Evolutionary conservation across 331 rosid genomes (phyloP).

Genomic region (Rhamnella rubrinervis): DNA sequence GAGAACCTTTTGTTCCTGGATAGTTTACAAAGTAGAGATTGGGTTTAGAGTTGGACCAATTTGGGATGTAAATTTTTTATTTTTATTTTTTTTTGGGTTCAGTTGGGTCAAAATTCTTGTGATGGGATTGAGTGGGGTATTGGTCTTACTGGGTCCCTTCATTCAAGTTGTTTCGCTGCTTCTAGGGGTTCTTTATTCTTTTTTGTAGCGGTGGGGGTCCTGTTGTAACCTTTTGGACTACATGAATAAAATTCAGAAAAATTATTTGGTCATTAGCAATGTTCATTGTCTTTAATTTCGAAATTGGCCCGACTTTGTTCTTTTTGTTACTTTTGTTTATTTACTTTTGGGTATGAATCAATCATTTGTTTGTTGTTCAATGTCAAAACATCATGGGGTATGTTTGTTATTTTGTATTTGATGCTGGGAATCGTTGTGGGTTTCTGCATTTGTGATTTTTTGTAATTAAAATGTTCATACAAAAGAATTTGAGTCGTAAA

Average conservation of each 20-base stretch:
- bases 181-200: conserved; percentile 61
- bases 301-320: too few species aligned
- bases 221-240: conserved; percentile 55
- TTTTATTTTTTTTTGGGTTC: conserved; percentile 28
- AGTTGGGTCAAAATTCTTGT: conserved; percentile 30
- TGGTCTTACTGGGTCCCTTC: conserved; percentile 31
- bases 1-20: conserved; percentile 52
- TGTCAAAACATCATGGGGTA: too few species aligned
- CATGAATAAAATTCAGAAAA: conserved; percentile 50
- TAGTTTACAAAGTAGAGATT: conserved; percentile 39
- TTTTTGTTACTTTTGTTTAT: too few species aligned
- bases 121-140: conserved; percentile 38
- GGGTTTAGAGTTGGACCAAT: conserved; percentile 30
- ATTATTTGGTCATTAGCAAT: conserved; percentile 2
- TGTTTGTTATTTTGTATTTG: too few species aligned
- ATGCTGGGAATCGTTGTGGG: too few species aligned
- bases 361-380: too few species aligned
- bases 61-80: conserved; percentile 54
- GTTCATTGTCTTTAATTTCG: too few species aligned
- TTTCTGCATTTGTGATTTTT: too few species aligned
- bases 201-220: conserved; percentile 57
- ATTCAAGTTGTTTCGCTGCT: conserved; percentile 50
- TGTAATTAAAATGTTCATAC: too few species aligned
- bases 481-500: too few species aligned
- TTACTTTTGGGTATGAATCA: too few species aligned